Evolutionary conservation across 2,329 filamentous ascomycete genomes (phyloP), one percentile per base, ranked within the genome.

Genomic region (Paraphaeosphaeria sporulosa): DNA sequence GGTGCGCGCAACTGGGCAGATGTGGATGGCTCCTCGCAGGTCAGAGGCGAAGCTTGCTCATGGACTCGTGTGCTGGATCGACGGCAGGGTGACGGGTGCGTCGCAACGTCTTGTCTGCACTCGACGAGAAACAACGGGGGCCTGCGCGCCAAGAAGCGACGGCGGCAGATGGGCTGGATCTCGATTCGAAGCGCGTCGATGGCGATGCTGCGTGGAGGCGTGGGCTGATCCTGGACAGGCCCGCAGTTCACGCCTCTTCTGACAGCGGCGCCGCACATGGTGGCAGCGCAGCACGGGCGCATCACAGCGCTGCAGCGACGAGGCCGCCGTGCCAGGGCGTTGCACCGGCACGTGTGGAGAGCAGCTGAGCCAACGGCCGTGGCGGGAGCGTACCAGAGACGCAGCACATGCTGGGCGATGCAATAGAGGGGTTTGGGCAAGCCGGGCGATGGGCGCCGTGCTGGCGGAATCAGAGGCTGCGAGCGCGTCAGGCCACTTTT

Each of bases 161-260:
- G 38, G 44, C 51, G 51, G 49, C 47, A 62, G 60, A 62, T 59
- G 57, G 5, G 52, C 34, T 46, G 51, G 46, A 62, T 62, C 60
- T 56, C 60, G 57, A 59, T 59, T 36, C 17, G 53, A 52, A 49
- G 59, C 55, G 47, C 36, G 48, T 48, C 54, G 52, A 47, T 61
- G 55, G 21, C 57, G 57, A 57, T 62, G 30, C 30, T 32, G 30
- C 57, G 57, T 62, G 60, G 56, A 47, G 55, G 57, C 56, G 52
- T 43, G 51, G 51, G 44, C 43, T 48, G 57, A 59, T 55, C 51
- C 60, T 46, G 50, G 55, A 38, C 56, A 27, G 47, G 52, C 47
- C 59, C 55, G 59, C 59, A 48, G 55, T 46, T 54, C 59, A 58
- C 59, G 59, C 48, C 27, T 52, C 47, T 49, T 61, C 43, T 54